These are phyloP conservation scores for Kodamaea plutei DNA, from an alignment of 1,139 yeast species.

Conservation along the genomic window DNA sequence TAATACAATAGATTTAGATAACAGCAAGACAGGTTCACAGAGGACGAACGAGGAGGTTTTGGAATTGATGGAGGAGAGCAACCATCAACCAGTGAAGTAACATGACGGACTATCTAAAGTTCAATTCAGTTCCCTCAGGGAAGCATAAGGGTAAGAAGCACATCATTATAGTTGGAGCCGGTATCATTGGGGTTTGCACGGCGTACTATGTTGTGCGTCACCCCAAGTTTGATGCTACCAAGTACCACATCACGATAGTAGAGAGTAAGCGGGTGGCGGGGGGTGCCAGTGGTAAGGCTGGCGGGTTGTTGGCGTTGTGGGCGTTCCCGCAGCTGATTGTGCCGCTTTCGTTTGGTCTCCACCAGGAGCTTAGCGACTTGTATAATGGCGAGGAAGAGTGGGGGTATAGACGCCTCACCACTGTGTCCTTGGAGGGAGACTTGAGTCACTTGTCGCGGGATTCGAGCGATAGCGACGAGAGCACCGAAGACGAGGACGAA, in stretches of 20 bases:
- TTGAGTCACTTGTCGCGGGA: conserved; percentile 31
- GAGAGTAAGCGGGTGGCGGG: conserved; percentile 94
- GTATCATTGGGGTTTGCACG: conserved; percentile 92
- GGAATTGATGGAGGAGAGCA: no score
- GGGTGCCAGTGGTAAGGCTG: conserved; percentile 97
- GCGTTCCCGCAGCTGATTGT: conserved; percentile 96
- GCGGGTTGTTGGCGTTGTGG: conserved; percentile 91
- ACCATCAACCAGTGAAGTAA: no score
- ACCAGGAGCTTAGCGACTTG: conserved; percentile 74
- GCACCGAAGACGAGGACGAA: conserved; percentile 18
- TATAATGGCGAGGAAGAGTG: conserved; percentile 80
- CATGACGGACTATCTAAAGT: conserved; percentile 34
- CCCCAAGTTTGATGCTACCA: conserved; percentile 67
- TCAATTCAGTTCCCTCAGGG: conserved; percentile 48
- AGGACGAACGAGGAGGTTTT: no score
- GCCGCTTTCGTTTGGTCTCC: conserved; percentile 80
- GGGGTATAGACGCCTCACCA: conserved; percentile 89
- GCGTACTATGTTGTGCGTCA: conserved; percentile 86
- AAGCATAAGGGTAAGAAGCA: conserved; percentile 60
- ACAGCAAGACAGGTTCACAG: no score
- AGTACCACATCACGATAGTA: conserved; percentile 78
- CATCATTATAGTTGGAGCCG: conserved; percentile 83
- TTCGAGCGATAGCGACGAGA: conserved; percentile 5
- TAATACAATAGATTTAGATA: no score
- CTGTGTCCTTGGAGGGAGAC: conserved; percentile 85